Evolutionary conservation across 768 basidiomycete species (phyloP).

Genomic region (Amanita rimosa): DNA sequence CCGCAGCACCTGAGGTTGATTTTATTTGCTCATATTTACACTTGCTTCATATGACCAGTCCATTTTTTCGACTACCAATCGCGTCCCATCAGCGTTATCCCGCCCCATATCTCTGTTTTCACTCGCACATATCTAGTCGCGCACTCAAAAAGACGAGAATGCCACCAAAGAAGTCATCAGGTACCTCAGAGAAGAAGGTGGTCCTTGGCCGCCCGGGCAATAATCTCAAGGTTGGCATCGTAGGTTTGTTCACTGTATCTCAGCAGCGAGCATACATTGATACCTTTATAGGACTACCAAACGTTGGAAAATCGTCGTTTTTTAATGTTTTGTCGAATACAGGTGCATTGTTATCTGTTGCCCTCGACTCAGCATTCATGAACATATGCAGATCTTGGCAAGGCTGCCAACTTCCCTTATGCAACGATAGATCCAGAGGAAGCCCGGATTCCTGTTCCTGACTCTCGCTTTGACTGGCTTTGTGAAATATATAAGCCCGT

Average conservation of each 20-base stretch:
- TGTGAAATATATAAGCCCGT: conserved; percentile 83
- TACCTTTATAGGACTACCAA: conserved; percentile 60
- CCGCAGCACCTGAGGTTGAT: too few species aligned
- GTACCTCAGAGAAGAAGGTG: conserved; percentile 67
- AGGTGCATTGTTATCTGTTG: conserved; percentile 33
- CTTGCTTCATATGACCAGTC: not conserved
- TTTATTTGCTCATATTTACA: not conserved
- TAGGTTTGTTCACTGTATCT: conserved; percentile 50
- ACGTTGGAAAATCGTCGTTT: conserved; percentile 99
- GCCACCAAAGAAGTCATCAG: conserved; percentile 79
- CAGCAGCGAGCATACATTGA: conserved; percentile 12
- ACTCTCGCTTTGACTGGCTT: conserved; percentile 91
- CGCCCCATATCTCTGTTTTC: not conserved
- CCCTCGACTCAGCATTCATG: not conserved
- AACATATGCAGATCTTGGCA: conserved; percentile 62
- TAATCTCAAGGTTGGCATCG: conserved; percentile 98
- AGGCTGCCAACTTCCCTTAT: conserved; percentile 97
- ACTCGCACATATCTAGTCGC: conserved; percentile 19
- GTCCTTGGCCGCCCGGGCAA: conserved; percentile 88
- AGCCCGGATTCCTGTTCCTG: conserved; percentile 94
- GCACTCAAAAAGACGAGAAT: conserved; percentile 53
- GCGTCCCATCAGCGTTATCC: conserved; percentile 8
- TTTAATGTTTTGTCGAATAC: conserved; percentile 95
- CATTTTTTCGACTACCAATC: conserved; percentile 5
- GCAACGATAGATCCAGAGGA: conserved; percentile 90